Evolutionary conservation across 352 stramenopile species (phyloP).

Genomic region (Pythium pyrilobum): DNA sequence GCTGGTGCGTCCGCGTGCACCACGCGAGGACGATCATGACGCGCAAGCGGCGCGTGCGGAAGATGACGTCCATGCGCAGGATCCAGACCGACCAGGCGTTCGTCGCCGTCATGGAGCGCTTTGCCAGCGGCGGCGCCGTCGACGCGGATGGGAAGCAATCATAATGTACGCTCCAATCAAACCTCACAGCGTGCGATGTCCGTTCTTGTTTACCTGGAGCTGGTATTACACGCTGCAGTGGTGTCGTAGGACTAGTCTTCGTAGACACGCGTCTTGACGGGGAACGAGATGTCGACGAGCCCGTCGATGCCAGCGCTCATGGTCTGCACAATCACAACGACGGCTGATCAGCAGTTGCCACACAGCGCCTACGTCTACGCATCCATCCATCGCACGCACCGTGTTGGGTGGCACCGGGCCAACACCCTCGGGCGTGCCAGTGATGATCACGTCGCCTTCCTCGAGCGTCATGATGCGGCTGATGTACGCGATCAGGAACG

Average conservation of each 20-base stretch:
- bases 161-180: neutral
- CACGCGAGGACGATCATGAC: slow-evolving; percentile 24
- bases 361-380: too few relatives aligned
- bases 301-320: slow-evolving; percentile 70
- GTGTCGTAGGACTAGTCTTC: slow-evolving; percentile 19
- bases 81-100: slow-evolving; percentile 20
- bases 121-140: slow-evolving; percentile 3
- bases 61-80: slow-evolving; percentile 29
- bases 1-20: slow-evolving; percentile 46
- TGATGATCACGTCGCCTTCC: slow-evolving; percentile 82
- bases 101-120: slow-evolving; percentile 24
- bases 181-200: too few relatives aligned
- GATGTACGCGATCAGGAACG: slow-evolving; percentile 70
- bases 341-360: neutral
- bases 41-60: slow-evolving; percentile 21
- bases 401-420: slow-evolving; percentile 52
- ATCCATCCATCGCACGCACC: too few relatives aligned
- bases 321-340: slow-evolving; percentile 25
- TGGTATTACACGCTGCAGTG: neutral
- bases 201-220: neutral
- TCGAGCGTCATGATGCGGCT: slow-evolving; percentile 84
- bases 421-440: slow-evolving; percentile 75
- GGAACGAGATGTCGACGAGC: slow-evolving; percentile 62
- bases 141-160: neutral
- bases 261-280: slow-evolving; percentile 59